These are phyloP conservation scores for Trichoderma koningiopsis DNA, from an alignment of 2,329 filamentous ascomycete genomes.

Conservation along the genomic window DNA sequence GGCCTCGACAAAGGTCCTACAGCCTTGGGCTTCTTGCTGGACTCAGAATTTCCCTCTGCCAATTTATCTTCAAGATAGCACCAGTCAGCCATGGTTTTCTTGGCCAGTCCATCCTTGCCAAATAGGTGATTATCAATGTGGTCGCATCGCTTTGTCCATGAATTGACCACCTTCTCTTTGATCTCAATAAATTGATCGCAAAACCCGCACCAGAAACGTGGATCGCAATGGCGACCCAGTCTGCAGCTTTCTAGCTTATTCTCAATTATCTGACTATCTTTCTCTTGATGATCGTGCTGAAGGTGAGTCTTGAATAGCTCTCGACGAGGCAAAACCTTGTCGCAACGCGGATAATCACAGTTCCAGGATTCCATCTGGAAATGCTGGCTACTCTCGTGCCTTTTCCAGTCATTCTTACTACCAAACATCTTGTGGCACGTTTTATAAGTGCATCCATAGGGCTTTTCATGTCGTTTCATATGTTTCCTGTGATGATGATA, in stretches of 20 bases:
- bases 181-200: constrained; percentile 62
- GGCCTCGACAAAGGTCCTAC: background rate
- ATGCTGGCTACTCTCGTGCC: constrained; percentile 83
- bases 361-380: constrained; percentile 71
- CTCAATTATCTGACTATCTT: constrained; percentile 37
- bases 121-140: constrained; percentile 77
- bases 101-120: constrained; percentile 46
- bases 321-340: constrained; percentile 58
- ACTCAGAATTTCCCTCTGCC: background rate
- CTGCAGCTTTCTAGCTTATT: constrained; percentile 55
- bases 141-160: constrained; percentile 60
- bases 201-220: constrained; percentile 86
- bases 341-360: constrained; percentile 62
- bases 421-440: constrained; percentile 75
- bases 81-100: constrained; percentile 60
- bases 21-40: background rate
- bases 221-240: constrained; percentile 65
- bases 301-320: constrained; percentile 67
- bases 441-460: constrained; percentile 78
- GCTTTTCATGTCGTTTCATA: constrained; percentile 75
- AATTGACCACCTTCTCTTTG: constrained; percentile 42
- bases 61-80: constrained; percentile 39
- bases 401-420: constrained; percentile 94
- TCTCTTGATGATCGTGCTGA: constrained; percentile 48
- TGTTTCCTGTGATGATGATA: constrained; percentile 66